These are phyloP conservation scores for Stephania cephalantha DNA, from an alignment of 164 flowering plant genomes.

Conservation along the genomic window DNA sequence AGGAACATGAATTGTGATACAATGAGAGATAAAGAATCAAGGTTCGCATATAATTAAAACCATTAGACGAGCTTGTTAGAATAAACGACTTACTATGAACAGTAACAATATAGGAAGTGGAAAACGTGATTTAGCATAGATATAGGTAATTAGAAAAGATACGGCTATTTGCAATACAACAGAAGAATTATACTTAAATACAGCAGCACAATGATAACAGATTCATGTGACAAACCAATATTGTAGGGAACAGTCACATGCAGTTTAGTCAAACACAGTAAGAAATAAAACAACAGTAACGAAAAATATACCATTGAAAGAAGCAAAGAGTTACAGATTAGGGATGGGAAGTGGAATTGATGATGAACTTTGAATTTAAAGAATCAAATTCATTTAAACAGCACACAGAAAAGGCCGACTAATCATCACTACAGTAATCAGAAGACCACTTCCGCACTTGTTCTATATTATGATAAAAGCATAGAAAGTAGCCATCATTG, in stretches of 20 bases:
- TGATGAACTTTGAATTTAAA: not conserved
- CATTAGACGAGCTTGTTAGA: not conserved
- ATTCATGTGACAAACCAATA: not conserved
- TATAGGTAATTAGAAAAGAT: not conserved
- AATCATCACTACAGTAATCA: not conserved
- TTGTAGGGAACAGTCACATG: not conserved
- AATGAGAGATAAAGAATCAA: not conserved
- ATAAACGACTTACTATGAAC: not conserved
- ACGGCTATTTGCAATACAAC: not conserved
- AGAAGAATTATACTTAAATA: not conserved
- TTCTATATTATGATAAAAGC: not conserved
- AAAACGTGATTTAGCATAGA: no score
- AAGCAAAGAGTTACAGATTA: not conserved
- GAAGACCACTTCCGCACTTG: not conserved
- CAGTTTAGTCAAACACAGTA: not conserved
- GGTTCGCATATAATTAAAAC: not conserved
- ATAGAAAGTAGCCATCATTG: not conserved
- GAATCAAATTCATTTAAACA: not conserved
- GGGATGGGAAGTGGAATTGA: not conserved
- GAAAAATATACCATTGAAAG: not conserved
- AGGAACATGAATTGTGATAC: not conserved
- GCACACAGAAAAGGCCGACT: not conserved
- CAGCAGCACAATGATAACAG: not conserved
- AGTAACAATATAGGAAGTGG: not conserved
- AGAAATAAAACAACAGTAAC: not conserved